Evolutionary conservation across 345 rosid genomes (phyloP), one percentile per base, ranked within the genome.

Genomic region (Salix viminalis): DNA sequence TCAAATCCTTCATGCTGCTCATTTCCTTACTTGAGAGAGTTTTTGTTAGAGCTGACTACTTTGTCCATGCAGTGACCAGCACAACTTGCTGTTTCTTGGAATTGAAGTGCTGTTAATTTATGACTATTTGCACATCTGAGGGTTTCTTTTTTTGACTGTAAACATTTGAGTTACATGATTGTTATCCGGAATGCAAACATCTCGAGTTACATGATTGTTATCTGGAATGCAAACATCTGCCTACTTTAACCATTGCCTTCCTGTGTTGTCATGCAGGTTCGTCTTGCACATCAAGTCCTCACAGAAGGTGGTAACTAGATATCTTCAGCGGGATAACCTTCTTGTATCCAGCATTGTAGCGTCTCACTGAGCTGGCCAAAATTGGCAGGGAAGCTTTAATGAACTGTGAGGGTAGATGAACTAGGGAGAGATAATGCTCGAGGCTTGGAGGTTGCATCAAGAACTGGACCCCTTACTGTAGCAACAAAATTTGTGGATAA

Each of bases 391-490:
- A 93, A 85, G 97, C 97, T 60, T 70, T 93, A 37, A 96, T 96
- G 99, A 92, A 93, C 91, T 79, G 90, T 37, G 91, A 90, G 37
- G 37, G 65, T 88, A 10, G 94, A 92, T 72, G 92, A 90, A 81
- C 71, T 96, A 0, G 99, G 99, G n/a, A 91, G n/a, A 89, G 75
- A 93, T 93, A 69, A 92, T 96, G 96, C 50, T 85, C 76, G 99
- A 96, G 79, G 91, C 98, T 4, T 96, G 98, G 99, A 92, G 91
- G 77, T 65, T 96, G 84, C 99, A 96, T 79, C 99, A 93, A 83
- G 99, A 96, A 84, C 94, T 96, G 2, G 99, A 96, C 48, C 98
- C 98, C 99, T 1, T 89, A 80, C 79, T 96, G 98, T 89, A 93
- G 99, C 89, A 93, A 93, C 48, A 91, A 93, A 93, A 75, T 83